Evolutionary conservation across 1,139 yeast species (phyloP), one percentile per base, ranked within the genome.

Genomic region (Sugiyamaella sp.): DNA sequence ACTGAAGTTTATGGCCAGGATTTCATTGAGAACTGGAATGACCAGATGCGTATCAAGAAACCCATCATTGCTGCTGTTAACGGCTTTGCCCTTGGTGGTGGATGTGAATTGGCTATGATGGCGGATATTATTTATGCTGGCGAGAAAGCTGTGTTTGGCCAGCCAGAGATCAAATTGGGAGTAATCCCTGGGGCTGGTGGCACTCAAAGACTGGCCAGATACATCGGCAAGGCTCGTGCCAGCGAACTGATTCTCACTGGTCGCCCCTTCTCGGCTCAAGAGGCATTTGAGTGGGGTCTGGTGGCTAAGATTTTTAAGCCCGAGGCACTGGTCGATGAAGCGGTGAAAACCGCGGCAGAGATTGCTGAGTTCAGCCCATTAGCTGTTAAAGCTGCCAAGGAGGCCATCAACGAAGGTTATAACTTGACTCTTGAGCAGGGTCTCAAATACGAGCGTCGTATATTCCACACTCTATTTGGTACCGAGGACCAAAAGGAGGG

Each of bases 31-130:
- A 56, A 59, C 53, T 75, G 79, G 79, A 66, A 71, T 44, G 66
- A 72, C 49, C 61, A 69, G 62, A 59, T 67, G 56, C 45, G 60
- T 19, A 65, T 74, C 57, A 66, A 68, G 53, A 75, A 78, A 64
- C 82, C 82, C 32, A 65, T 79, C 46, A 72, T 79, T 55, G 79
- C 80, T 14, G 82, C 81, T 4, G 81, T 79, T 44, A 77, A 75
- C 59, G 82, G 82, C 10, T 78, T 66, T 58, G 81, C 81, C 4
- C 71, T 79, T 12, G 82, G 82, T 32, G 82, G 82, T 37, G 82
- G 82, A 12, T 78, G 80, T 58, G 82, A 79, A 60, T 63, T 79
- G 47, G 82, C 82, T 27, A 77, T 79, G 81, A 70, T 72, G 71
- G 73, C 78, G 37, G 82, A 79, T 60, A 74, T 79, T 55, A 67